Evolutionary conservation across 1,139 yeast genomes (phyloP), one percentile per base, ranked within the genome.

Genomic region (Spathaspora sp.): DNA sequence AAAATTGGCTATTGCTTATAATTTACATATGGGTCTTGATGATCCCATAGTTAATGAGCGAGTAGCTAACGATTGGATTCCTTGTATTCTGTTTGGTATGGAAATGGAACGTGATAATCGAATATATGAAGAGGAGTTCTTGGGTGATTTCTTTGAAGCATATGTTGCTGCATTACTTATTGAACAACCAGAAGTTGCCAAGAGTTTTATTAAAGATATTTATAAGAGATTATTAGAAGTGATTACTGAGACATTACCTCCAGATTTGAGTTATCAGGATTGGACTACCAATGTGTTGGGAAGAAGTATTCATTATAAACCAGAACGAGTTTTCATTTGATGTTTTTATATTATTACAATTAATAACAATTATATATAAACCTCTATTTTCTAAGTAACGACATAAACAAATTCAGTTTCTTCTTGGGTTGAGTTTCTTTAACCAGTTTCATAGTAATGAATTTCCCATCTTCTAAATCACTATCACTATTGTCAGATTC

Each of bases 101-200:
- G 51, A 54, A 17, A 11, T 11, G 8, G 58, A 59, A 8, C 64
- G 61, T 17, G 55, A 60, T 0, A 24, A 20, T 18, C 58, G 64
- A 38, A 55, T 58, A 18, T 73, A 70, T 51, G 77, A 73, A 48
- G 77, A 73, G 47, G 78, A 73, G 48, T 70, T 73, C 45, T 56
- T 73, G 33, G 78, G 74, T 3, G 78, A 73, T 48, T 73, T 68
- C 52, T 73, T 73, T 47, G 78, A 73, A 51, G 70, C 69, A 41
- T 73, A 73, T 46, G 71, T 72, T 29, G 78, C 77, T n/a, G 75
- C 78, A 0, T 59, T 73, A 39, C 67, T 65, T 43, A 51, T 72
- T 31, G 77, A 72, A 51, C 72, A 62, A 50, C 77, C 77, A 1
- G 60, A 59, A 4, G 65, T 59, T 3, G 77, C 78, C 0, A 67